Base-by-base conservation (phyloP, 164 flowering plant genomes). In the Magnolia changhungtana region DNA sequence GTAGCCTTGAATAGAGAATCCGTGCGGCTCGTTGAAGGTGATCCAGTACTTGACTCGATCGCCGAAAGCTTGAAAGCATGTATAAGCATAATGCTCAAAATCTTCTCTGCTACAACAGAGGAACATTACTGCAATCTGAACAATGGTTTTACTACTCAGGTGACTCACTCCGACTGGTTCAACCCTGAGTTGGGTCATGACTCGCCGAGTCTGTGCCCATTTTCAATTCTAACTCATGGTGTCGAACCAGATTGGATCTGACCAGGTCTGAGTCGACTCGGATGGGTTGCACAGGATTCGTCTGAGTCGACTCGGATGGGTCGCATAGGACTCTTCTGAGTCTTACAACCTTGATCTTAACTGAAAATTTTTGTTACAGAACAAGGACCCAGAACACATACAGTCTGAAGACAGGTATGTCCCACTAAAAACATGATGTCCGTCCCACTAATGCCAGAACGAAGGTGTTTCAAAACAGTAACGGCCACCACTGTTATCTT, bases 11-110 rank as follows among this genome's bases (percentile, higher is more conserved):
- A 93, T 69, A 8, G 96, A 61, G 69, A 89, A 84, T 10, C 89
- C 90, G 74, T 86, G 96, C 77, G 98, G 98, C 82, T 95, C 98
- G 27, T 95, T 95, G 83, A 93, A 90, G 76, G 97, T 95, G 83
- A 92, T 89, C 98, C 98, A 93, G 77, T 93, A 75, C 80, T 93
- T 91, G 63, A 92, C 97, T 81, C 96, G 85, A 67, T 91, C 92
- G 16, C 98, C 98, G 77, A 95, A 95, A 9, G 81, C 88, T 83
- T 87, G 67, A 81, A 95, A 93, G 83, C 98, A 93, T 18, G 90
- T 88, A 67, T 74, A 78, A 13, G 97, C 97, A 82, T 86, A 95
- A 66, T 79, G 76, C 82, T 86, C 84, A 52, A 91, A 93, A 78
- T 95, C 98, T n/a, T 86, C 71, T 81, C 98, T 90, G 90, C 51